Conservation (phyloP, 2,329 filamentous ascomycete genomes). For the Aspergillus fijiensis region DNA sequence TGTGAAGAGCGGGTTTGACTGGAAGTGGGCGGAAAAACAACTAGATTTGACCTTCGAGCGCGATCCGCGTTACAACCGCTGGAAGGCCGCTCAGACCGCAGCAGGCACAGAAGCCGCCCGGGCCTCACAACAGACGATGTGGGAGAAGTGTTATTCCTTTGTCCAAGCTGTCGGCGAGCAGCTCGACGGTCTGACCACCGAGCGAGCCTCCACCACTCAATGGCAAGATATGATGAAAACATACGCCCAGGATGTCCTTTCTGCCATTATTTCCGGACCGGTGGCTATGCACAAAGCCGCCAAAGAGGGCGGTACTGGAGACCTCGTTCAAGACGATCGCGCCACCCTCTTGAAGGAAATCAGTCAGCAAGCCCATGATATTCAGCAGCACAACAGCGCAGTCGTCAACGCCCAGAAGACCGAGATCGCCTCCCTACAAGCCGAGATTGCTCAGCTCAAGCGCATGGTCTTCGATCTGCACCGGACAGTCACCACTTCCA, state of each 20-base stretch:
- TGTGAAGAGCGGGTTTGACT: conserved; percentile 37
- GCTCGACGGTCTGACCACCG: conserved; percentile 24
- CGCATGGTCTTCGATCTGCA: conserved; percentile 30
- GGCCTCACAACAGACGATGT: conserved; percentile 23
- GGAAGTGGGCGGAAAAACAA: conserved; percentile 26
- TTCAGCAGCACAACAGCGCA: neutral
- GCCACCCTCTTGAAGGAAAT: neutral
- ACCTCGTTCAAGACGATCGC: neutral
- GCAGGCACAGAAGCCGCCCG: conserved; percentile 10
- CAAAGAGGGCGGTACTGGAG: neutral
- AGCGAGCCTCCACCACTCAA: conserved; percentile 13
- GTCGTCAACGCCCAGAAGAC: conserved; percentile 16
- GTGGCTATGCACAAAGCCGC: conserved; percentile 3
- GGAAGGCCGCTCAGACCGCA: conserved; percentile 28
- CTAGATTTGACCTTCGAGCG: conserved; percentile 26
- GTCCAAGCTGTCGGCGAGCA: conserved; percentile 29
- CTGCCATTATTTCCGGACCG: conserved; percentile 19
- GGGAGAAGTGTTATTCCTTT: conserved; percentile 37
- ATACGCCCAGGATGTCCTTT: conserved; percentile 28
- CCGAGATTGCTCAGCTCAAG: conserved; percentile 33
- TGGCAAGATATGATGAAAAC: conserved; percentile 24
- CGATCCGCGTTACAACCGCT: conserved; percentile 28
- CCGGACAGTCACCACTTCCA: conserved; percentile 16
- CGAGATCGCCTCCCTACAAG: conserved; percentile 28
- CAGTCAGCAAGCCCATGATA: neutral